Conservation (phyloP, 106 monocot species). For the Platanthera zijinensis region DNA sequence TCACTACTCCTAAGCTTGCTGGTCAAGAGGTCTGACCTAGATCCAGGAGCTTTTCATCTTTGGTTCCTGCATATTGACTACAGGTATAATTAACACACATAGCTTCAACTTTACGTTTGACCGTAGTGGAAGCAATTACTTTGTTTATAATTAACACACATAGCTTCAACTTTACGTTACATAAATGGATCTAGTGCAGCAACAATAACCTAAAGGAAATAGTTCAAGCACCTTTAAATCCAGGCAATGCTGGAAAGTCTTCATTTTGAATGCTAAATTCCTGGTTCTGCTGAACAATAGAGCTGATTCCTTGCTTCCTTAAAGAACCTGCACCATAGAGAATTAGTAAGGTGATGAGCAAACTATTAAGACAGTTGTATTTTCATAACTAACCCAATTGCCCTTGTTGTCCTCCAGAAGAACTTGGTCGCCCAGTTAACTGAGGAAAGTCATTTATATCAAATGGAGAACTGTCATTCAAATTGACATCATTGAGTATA, state of each 20-base stretch:
- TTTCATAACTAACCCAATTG: constrained; percentile 49
- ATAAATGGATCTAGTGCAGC: not conserved
- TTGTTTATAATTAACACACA: too few relatives aligned
- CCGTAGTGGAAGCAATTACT: too few relatives aligned
- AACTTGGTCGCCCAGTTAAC: constrained; percentile 84
- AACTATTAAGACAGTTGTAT: not conserved
- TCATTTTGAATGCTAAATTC: constrained; percentile 99
- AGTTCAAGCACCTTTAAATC: constrained; percentile 65
- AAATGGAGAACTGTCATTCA: constrained; percentile 77
- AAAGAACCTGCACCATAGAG: constrained; percentile 49
- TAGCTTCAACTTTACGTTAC: too few relatives aligned
- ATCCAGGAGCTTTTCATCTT: too few relatives aligned
- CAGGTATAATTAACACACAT: too few relatives aligned
- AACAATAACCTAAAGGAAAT: not conserved
- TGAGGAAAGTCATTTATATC: constrained; percentile 99
- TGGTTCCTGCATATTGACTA: too few relatives aligned
- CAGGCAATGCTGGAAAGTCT: constrained; percentile 98
- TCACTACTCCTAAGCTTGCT: too few relatives aligned
- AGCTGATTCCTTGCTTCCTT: constrained; percentile 88
- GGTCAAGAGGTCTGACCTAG: too few relatives aligned
- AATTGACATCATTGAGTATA: constrained; percentile 75
- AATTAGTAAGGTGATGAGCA: not conserved
- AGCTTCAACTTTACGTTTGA: too few relatives aligned
- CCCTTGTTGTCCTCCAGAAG: constrained; percentile 84
- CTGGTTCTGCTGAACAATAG: constrained; percentile 94